Evolutionary conservation across 345 rosid genomes (phyloP).

Genomic region (Alliaria petiolata): DNA sequence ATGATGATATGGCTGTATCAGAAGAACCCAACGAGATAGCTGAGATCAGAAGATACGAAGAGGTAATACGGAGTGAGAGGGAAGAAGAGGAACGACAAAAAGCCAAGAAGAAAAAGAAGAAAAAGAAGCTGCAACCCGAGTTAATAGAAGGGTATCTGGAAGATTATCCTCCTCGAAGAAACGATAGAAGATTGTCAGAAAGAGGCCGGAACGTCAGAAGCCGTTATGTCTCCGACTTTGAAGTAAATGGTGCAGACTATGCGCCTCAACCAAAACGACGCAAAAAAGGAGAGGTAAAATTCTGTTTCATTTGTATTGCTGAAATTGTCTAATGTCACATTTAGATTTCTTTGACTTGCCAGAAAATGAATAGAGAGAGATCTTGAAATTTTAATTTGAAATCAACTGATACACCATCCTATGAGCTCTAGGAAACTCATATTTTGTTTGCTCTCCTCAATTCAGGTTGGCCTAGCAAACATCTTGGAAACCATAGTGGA

Average conservation of each 20-base stretch:
- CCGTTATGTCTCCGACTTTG: conserved; percentile 50
- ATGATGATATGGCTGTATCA: conserved; percentile 28
- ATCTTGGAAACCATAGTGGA: conserved; percentile 76
- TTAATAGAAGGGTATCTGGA: conserved; percentile 39
- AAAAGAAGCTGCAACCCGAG: conserved; percentile 56
- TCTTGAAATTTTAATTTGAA: background rate
- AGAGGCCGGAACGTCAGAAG: conserved; percentile 66
- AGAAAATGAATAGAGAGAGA: background rate
- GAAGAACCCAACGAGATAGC: conserved; percentile 65
- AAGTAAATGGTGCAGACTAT: conserved; percentile 44
- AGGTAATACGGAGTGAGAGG: conserved; percentile 65
- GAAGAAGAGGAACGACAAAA: conserved; percentile 80
- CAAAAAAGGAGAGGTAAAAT: conserved; percentile 85
- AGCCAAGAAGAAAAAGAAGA: conserved; percentile 80
- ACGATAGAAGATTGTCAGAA: conserved; percentile 56
- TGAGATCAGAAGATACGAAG: conserved; percentile 70
- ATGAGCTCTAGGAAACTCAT: background rate
- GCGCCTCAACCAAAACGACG: conserved; percentile 77
- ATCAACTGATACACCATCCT: background rate
- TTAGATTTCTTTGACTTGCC: background rate
- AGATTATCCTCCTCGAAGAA: conserved; percentile 58
- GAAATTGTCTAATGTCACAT: too few species aligned
- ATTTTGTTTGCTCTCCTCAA: background rate
- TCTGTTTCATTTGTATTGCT: too few species aligned
- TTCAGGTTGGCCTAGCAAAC: conserved; percentile 81